Conservation (phyloP, 768 basidiomycete genomes). For the Heimioporus sp. region DNA sequence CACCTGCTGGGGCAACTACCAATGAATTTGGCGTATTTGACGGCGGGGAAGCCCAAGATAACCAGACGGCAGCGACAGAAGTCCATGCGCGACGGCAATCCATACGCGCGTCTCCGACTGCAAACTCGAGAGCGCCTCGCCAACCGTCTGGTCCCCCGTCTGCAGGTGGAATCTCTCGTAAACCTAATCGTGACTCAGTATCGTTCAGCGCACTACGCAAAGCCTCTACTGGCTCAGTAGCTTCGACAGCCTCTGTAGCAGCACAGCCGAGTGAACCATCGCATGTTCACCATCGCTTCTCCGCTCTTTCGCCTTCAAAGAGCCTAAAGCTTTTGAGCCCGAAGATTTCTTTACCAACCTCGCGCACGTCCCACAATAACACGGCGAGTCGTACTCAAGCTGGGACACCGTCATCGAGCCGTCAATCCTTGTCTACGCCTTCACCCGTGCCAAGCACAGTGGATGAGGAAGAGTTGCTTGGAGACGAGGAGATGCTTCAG, state of each 20-base stretch:
- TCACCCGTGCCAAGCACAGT: conserved; percentile 77
- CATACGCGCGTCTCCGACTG: conserved; percentile 63
- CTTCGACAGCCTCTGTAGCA: conserved; percentile 58
- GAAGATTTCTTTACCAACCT: conserved; percentile 62
- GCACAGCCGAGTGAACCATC: conserved; percentile 39
- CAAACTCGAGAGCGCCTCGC: conserved; percentile 60
- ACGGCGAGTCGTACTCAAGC: conserved; percentile 47
- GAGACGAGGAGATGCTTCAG: conserved; percentile 96
- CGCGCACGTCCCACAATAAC: conserved; percentile 46
- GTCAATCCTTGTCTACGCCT: conserved; percentile 77
- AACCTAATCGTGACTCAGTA: conserved; percentile 74
- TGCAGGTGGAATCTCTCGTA: conserved; percentile 54
- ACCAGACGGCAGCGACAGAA: conserved; percentile 36
- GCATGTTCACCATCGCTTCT: conserved; percentile 63
- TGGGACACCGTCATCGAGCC: conserved; percentile 64
- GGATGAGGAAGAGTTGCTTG: conserved; percentile 84
- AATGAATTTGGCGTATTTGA: conserved; percentile 87
- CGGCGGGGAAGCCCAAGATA: conserved; percentile 46
- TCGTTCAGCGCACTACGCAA: conserved; percentile 78
- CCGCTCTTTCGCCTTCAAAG: conserved; percentile 82
- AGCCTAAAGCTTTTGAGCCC: conserved; percentile 78
- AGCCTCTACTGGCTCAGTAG: conserved; percentile 78
- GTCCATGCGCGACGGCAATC: conserved; percentile 49
- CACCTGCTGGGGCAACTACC: conserved; percentile 40
- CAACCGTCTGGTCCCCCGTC: conserved; percentile 51